A percentile compares a stretch with the other conserved stretches of the same genome.
Conservation (phyloP, 768 basidiomycete genomes). For the Heimioporus sp. region DNA sequence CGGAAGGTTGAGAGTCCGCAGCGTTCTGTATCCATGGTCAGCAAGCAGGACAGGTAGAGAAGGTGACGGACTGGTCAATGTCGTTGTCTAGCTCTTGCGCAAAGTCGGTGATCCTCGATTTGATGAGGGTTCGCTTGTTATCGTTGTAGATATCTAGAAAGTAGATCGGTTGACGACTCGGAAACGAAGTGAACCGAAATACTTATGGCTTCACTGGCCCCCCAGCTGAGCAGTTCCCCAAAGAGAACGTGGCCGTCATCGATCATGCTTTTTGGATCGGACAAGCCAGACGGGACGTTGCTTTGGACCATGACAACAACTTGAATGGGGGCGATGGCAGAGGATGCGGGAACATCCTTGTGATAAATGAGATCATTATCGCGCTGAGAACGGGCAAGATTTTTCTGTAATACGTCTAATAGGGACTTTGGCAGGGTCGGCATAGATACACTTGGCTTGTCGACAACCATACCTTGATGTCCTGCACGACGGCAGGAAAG, state of each 20-base stretch:
- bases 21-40: slow-evolving; percentile 42
- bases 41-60: background rate
- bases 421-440: slow-evolving; percentile 55
- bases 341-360: slow-evolving; percentile 72
- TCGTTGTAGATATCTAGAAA: slow-evolving; percentile 80
- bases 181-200: slow-evolving; percentile 25
- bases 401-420: slow-evolving; percentile 64
- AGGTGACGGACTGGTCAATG: slow-evolving; percentile 52
- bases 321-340: slow-evolving; percentile 62
- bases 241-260: slow-evolving; percentile 63
- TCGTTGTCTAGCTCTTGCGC: slow-evolving; percentile 62
- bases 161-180: background rate
- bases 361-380: slow-evolving; percentile 98
- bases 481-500: slow-evolving; percentile 63
- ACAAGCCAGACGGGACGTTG: slow-evolving; percentile 51
- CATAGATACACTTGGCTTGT: background rate
- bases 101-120: slow-evolving; percentile 60
- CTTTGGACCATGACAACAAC: slow-evolving; percentile 66
- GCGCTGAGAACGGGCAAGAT: slow-evolving; percentile 68
- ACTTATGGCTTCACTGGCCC: slow-evolving; percentile 89
- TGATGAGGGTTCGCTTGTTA: slow-evolving; percentile 66
- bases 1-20: slow-evolving; percentile 76
- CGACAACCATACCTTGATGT: slow-evolving; percentile 60
- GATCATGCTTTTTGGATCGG: slow-evolving; percentile 55
- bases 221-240: slow-evolving; percentile 76